A percentile compares a stretch with the other conserved stretches of the same genome.
Evolutionary conservation across 192 early-diverging fungal genomes (phyloP).

Genomic region (Physocladia obscura): DNA sequence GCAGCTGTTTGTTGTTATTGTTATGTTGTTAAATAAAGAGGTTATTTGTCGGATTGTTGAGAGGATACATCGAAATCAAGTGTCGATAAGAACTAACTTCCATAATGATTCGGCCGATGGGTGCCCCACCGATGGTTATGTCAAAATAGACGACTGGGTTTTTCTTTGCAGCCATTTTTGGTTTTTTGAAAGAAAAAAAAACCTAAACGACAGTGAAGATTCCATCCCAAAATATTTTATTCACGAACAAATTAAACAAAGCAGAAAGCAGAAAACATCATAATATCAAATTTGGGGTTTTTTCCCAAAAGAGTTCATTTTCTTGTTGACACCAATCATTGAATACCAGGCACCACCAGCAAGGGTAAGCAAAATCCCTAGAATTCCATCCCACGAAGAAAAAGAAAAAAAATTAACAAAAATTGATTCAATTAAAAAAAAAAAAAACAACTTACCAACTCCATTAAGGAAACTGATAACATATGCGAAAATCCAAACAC

Average conservation of each 20-base stretch:
- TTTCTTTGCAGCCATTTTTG: no score
- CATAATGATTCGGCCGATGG: conserved; percentile 58
- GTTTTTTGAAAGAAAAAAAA: no score
- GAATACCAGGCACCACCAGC: conserved; percentile 26
- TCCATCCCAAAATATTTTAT: no score
- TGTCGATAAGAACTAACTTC: conserved; percentile 37
- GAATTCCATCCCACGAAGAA: no score
- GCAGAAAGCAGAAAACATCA: no score
- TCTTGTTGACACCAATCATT: conserved; percentile 20
- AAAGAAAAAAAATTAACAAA: background rate
- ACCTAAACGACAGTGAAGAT: no score
- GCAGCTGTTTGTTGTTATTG: conserved; percentile 40
- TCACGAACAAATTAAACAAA: no score
- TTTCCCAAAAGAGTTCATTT: no score
- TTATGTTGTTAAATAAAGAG: conserved; percentile 35
- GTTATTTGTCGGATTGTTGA: conserved; percentile 10
- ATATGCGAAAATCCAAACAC: conserved; percentile 29
- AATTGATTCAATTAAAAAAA: background rate
- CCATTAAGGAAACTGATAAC: conserved; percentile 23
- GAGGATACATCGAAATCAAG: conserved; percentile 44
- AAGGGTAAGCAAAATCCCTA: conserved; percentile 27
- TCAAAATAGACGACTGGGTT: conserved; percentile 73
- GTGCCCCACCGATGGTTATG: conserved; percentile 49
- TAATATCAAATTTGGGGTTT: no score
- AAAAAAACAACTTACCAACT: background rate